Evolutionary conservation across 2,329 filamentous ascomycete genomes (phyloP).

Genomic region (Trichoderma endophyticum): DNA sequence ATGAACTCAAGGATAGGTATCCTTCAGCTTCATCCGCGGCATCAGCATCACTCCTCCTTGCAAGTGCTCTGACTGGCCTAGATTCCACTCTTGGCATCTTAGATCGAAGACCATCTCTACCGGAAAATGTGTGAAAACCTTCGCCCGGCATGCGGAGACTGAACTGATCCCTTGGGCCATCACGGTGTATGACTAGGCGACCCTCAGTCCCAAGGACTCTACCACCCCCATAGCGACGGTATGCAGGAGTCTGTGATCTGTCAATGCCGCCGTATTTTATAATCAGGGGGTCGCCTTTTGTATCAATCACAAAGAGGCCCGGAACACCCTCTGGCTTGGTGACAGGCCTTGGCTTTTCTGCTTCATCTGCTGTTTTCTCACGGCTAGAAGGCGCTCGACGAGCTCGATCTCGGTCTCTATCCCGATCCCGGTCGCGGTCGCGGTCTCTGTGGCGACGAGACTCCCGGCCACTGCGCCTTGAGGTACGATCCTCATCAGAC

Average conservation of each 20-base stretch:
- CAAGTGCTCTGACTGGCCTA: slow-evolving; percentile 40
- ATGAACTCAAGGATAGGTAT: slow-evolving; percentile 46
- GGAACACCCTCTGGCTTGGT: slow-evolving; percentile 20
- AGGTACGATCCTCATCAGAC: slow-evolving; percentile 18
- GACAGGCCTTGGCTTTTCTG: slow-evolving; percentile 1
- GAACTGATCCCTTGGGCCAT: slow-evolving; percentile 56
- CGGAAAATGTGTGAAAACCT: slow-evolving; percentile 28
- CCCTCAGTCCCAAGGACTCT: slow-evolving; percentile 64
- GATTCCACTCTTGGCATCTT: slow-evolving; percentile 39
- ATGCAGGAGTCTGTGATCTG: slow-evolving; percentile 67
- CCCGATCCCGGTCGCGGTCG: neutral
- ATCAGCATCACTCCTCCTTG: slow-evolving; percentile 24
- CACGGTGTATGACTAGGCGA: slow-evolving; percentile 63
- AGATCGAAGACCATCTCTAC: slow-evolving; percentile 49
- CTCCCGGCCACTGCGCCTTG: slow-evolving; percentile 21
- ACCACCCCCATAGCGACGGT: slow-evolving; percentile 66
- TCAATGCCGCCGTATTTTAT: slow-evolving; percentile 71
- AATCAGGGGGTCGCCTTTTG: slow-evolving; percentile 73
- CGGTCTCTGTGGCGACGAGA: slow-evolving; percentile 20
- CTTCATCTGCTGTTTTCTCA: neutral
- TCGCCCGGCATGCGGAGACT: slow-evolving; percentile 46
- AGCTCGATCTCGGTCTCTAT: neutral
- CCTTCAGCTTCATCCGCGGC: slow-evolving; percentile 37
- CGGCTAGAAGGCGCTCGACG: slow-evolving; percentile 6
- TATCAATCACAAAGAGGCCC: slow-evolving; percentile 61